Evolutionary conservation across 768 basidiomycete species (phyloP), one percentile per base, ranked within the genome.

Genomic region (Ephemerocybe angulata): DNA sequence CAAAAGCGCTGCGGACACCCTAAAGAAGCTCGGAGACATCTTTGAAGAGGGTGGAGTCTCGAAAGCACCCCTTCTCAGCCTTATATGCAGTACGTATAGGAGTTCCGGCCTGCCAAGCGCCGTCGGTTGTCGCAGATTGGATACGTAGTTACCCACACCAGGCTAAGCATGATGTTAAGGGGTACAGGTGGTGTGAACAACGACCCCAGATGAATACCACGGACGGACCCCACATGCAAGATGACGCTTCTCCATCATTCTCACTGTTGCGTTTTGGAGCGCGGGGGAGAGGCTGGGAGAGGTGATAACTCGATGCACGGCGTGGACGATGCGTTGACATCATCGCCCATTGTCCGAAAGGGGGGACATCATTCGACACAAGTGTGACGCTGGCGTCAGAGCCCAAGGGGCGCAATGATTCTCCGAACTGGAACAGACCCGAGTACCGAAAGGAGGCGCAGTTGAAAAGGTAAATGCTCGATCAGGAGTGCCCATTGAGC

Each of bases 21-120:
- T 33, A 30, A 50, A 22, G n/a, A 22, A 50, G n/a, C 29, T 50
- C 19, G 30, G 53, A 25, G 63, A 59, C 35, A 59, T 61, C 29
- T n/a, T n/a, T n/a, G n/a, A n/a, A n/a, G n/a, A n/a, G n/a, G n/a
- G n/a, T 19, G 38, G 21, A 6, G 38, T 41, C 10, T 41, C 7
- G 38, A 19, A n/a, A 19, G 38, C 5, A 10, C 17, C 38, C 17
- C 38, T 19, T 41, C 21, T 41, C 38, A n/a, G 10, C 6, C 21
- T 41, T 41, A 41, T 41, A 41, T 19, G 7, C 7, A 19, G 38
- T 6, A 19, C 38, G 38, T 35, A 41, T 19, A 41, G 38, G 38
- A 41, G 38, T 17, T 41, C 38, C 15, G n/a, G n/a, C n/a, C 10
- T 19, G 38, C 38, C 38, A 41, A 41, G 38, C 38, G 21, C 38